Evolutionary conservation across 78 protist species (phyloP), one percentile per base, ranked within the genome.

Genomic region (Bodo saltans): DNA sequence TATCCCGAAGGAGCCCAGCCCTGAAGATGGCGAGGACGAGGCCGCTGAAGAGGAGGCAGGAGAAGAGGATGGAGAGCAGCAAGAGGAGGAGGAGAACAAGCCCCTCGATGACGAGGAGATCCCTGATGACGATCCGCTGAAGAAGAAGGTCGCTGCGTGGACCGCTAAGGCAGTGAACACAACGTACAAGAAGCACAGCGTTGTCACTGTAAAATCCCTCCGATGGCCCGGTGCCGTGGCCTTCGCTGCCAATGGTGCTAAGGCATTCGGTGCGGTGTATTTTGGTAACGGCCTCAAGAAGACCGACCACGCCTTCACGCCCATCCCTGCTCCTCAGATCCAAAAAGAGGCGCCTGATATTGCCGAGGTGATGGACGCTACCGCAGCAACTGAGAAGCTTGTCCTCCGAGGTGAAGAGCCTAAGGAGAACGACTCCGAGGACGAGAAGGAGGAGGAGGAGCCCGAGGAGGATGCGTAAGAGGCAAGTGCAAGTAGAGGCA

Each of bases 161-260:
- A 0, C 42, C 8, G 68, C 28, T 1, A 34, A 71, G 38, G 0
- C 27, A 40, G 1, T 41, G n/a, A 52, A 8, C 35, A 12, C 80
- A 0, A 8, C 72, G 37, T 3, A 8, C 32, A 26, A 37, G 74
- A 42, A 70, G 42, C 27, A 37, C 67, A 12, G 38, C 29, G 81
- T 74, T 34, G 81, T 21, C 68, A 21, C 41, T 8, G 68, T 87
- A 28, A 40, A 53, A 25, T 81, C 86, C 27, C 17, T 60, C 23
- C 67, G 84, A 30, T 87, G 90, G 90, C 90, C 90, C 41, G 90
- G 90, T 8, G 78, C 84, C 32, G 23, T 27, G 37, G 47, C 89
- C 0, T 86, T 29, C 40, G 79, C 34, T 1, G 1, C 82, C 12
- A 0, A 72, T 28, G 39, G 42, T 34, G 85, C 72, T 67, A 1